Evolutionary conservation across 2,329 filamentous ascomycete species (phyloP).

Genomic region (Alternaria sp.): DNA sequence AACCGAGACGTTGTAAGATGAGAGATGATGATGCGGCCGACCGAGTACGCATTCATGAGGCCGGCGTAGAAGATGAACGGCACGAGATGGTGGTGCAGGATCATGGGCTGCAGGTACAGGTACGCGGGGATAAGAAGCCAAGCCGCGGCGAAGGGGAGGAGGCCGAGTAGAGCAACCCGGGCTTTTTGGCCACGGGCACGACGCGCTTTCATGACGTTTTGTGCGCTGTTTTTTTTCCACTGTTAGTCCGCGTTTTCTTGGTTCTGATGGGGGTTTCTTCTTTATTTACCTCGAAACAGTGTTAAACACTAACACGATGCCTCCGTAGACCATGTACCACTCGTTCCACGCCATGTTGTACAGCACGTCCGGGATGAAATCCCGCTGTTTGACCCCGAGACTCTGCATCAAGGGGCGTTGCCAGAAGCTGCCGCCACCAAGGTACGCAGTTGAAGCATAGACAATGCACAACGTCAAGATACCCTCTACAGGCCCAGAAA

Average conservation of each 20-base stretch:
- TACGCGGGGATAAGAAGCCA: conserved; percentile 83
- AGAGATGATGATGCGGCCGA: conserved; percentile 94
- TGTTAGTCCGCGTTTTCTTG: too few relatives aligned
- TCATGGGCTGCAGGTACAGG: conserved; percentile 82
- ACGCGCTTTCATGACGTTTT: conserved; percentile 85
- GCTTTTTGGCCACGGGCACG: conserved; percentile 75
- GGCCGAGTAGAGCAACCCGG: conserved; percentile 78
- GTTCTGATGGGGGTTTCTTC: too few relatives aligned
- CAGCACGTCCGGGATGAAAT: conserved; percentile 71
- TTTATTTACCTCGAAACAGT: conserved; percentile 78
- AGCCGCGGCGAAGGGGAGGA: conserved; percentile 79
- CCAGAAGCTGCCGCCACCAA: conserved; percentile 94
- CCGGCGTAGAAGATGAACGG: conserved; percentile 91
- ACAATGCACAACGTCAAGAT: conserved; percentile 83
- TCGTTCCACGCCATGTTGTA: conserved; percentile 88
- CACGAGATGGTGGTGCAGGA: conserved; percentile 82
- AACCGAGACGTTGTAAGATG: conserved; percentile 89
- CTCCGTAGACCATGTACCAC: conserved; percentile 91
- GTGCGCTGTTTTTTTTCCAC: conserved; percentile 68
- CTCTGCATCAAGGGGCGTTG: conserved; percentile 79
- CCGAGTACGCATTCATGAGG: conserved; percentile 91
- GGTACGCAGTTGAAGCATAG: conserved; percentile 82
- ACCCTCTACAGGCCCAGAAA: conserved; percentile 95
- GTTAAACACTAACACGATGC: conserved; percentile 82
- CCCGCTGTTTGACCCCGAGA: conserved; percentile 70